Evolutionary conservation across 495 filamentous ascomycete species (phyloP).

Genomic region (Evansstolkia leycettana): DNA sequence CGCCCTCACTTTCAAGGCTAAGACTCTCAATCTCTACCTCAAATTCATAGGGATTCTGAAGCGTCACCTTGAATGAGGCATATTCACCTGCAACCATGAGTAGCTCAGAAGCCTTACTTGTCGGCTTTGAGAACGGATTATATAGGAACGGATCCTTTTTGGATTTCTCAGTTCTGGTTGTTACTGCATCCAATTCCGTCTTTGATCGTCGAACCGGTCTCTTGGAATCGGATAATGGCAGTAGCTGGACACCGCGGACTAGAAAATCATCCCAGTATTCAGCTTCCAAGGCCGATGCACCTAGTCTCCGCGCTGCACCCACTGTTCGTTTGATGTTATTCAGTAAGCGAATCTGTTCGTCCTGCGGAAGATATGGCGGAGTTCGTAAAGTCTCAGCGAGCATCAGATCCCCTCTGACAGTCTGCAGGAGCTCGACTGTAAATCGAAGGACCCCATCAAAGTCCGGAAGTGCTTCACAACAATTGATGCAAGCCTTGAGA

Average conservation of each 20-base stretch:
- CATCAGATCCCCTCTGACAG: conserved; percentile 61
- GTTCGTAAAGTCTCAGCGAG: conserved; percentile 35
- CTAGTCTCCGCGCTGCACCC: conserved; percentile 59
- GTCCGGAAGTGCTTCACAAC: conserved; percentile 88
- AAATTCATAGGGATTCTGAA: conserved; percentile 92
- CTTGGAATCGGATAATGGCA: conserved; percentile 35
- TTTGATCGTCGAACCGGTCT: conserved; percentile 62
- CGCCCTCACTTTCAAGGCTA: conserved; percentile 57
- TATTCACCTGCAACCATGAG: conserved; percentile 66
- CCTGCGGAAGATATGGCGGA: conserved; percentile 56
- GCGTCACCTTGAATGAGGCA: conserved; percentile 61
- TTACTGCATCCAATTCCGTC: conserved; percentile 54
- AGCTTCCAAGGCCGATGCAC: conserved; percentile 53
- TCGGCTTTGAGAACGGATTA: conserved; percentile 70
- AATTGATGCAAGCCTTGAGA: conserved; percentile 70
- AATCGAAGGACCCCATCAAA: conserved; percentile 79
- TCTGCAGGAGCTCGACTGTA: conserved; percentile 70
- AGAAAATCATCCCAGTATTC: conserved; percentile 97
- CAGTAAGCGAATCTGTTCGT: conserved; percentile 72
- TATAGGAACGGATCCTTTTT: conserved; percentile 81
- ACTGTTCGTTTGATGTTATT: conserved; percentile 79
- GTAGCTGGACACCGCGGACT: conserved; percentile 64
- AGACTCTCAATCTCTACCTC: conserved; percentile 80
- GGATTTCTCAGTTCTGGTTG: conserved; percentile 33
- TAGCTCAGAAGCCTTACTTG: conserved; percentile 45